Evolutionary conservation across 495 filamentous ascomycete genomes (phyloP), one percentile per base, ranked within the genome.

Genomic region (Aspergillus mulundensis): DNA sequence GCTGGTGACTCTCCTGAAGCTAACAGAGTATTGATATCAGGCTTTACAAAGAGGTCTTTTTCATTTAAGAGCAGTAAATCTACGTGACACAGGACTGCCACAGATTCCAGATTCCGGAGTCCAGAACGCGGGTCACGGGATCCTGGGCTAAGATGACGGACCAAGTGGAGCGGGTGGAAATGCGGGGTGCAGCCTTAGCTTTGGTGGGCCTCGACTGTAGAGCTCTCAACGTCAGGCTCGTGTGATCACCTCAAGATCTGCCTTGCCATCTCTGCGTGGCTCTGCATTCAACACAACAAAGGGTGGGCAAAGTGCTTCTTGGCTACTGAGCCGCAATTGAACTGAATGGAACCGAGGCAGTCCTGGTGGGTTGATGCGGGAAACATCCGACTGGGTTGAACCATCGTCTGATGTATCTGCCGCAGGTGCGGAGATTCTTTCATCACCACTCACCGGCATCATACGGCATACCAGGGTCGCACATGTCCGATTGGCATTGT

Each of bases 131-230:
- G 16, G 42, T 24, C 32, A 36, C 32, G 32, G 32, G 32, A 36
- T 36, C 2, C 32, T 15, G 7, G 28, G 28, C 32, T 36, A 36
- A 30, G 28, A n/a, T n/a, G 28, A 30, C 28, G 16, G 47, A 50
- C 32, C 32, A 50, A 62, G 71, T 74, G 66, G 69, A 70, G 65
- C 57, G 39, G 51, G 50, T 44, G 63, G 66, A 61, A 74, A 72
- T 74, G 71, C 70, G 71, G 71, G 71, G 71, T 74, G 71, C 71
- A 73, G 69, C 67, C 53, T 70, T 73, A 66, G 67, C 43, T 20
- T 64, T 49, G 41, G 41, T 28, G 43, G 18, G 25, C 21, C 18
- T 7, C 4, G 5, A 30, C 43, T 14, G 25, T 49, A 18, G 7
- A 55, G 57, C 55, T 63, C 61, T 67, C 68, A 66, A 72, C 70